phyloP scores from a whole-genome alignment of 2,329 filamentous ascomycete genomes.

The Penicillium sp. region DNA sequence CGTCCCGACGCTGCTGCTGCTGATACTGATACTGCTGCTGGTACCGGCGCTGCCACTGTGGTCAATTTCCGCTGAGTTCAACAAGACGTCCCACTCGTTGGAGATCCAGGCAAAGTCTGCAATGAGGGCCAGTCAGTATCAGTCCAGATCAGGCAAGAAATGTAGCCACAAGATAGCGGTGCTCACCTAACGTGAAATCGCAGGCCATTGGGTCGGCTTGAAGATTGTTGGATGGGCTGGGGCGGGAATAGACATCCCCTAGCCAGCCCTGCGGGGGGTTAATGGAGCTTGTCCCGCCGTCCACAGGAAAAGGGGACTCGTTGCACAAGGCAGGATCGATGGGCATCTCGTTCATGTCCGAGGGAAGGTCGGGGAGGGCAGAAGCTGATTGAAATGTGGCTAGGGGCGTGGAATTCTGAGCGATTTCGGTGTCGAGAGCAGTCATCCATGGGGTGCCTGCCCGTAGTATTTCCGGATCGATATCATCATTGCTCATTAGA shows the following conservation, averaged over 20 bases:
- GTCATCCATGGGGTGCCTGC: not conserved
- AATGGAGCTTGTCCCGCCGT: not conserved
- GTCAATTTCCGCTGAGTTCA: not conserved
- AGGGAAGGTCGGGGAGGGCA: not conserved
- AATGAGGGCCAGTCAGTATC: not conserved
- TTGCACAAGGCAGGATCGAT: not conserved
- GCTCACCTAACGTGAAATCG: not conserved
- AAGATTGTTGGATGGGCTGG: not conserved
- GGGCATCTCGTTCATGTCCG: not conserved
- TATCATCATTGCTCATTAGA: slow-evolving; percentile 1
- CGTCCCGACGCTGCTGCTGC: not conserved
- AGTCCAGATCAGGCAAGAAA: not conserved
- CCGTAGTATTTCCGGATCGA: slow-evolving; percentile 1
- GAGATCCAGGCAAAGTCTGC: slow-evolving; percentile 2
- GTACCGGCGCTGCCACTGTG: not conserved
- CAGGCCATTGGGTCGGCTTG: not conserved
- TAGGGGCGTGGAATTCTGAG: not conserved
- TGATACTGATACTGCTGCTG: not conserved
- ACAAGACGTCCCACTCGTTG: not conserved
- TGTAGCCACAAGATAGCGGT: not conserved
- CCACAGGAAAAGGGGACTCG: not conserved
- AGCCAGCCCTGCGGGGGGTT: not conserved
- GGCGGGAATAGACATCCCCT: not conserved
- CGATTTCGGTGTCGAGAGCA: not conserved
- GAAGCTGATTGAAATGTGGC: not conserved